Percentiles rank a stretch among this genome's conserved stretches.
Conservation (phyloP, 2,329 filamentous ascomycete genomes). For the Colletotrichum musicola region DNA sequence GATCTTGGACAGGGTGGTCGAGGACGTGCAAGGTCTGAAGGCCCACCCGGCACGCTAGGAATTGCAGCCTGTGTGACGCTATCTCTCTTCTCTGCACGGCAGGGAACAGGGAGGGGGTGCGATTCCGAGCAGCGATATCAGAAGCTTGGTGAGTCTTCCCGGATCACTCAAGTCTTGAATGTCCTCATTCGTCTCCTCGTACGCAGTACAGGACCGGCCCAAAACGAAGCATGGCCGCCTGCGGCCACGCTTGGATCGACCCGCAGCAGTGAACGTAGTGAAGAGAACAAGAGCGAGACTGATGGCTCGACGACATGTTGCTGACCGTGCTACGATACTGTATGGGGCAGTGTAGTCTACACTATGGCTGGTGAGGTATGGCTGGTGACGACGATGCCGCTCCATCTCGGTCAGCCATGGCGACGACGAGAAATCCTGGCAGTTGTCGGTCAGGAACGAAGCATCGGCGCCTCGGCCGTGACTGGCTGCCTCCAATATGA, state of each 20-base stretch:
- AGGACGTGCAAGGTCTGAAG: conserved; percentile 9
- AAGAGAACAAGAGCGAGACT: background rate
- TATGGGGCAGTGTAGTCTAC: conserved; percentile 15
- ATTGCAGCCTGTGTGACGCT: conserved; percentile 38
- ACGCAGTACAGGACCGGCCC: too few relatives aligned
- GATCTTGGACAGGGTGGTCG: conserved; percentile 8
- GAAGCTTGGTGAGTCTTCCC: conserved; percentile 23
- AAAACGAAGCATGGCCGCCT: too few relatives aligned
- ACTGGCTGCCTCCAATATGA: background rate
- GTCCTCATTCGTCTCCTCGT: background rate
- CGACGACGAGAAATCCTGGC: background rate
- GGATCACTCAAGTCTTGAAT: too few relatives aligned
- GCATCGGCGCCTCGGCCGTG: background rate
- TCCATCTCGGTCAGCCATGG: conserved; percentile 16
- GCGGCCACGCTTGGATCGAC: background rate
- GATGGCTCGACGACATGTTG: background rate
- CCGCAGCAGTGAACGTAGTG: conserved; percentile 18
- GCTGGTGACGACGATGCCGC: conserved; percentile 12
- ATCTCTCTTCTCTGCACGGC: conserved; percentile 31
- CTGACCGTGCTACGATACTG: conserved; percentile 24
- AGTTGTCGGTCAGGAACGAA: conserved; percentile 19
- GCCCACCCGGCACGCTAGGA: conserved; percentile 39
- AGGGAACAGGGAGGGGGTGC: conserved; percentile 38
- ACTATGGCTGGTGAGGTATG: conserved; percentile 2
- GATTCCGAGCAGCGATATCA: conserved; percentile 4